Base-by-base conservation (phyloP, 164 flowering plant species). In the Houttuynia cordata region DNA sequence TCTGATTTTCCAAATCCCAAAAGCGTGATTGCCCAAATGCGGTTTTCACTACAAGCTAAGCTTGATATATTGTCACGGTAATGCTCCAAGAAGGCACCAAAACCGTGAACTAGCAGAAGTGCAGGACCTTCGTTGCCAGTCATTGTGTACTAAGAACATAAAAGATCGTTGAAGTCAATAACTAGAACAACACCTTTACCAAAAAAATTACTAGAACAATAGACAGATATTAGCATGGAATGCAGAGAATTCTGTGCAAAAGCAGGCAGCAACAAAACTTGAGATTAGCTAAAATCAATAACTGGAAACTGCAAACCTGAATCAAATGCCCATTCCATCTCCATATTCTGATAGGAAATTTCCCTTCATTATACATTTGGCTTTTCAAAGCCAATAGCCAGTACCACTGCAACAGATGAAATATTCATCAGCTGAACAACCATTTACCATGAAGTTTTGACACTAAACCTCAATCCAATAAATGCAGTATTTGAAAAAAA, bases 41-140 rank as follows among this genome's bases (percentile, higher is more conserved):
- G 76, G 59, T 81, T 80, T 66, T 88, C 84, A 58, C 68, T 72
- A 53, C 68, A 74, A 62, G 91, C 84, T 66, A 85, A 66, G 19
- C 56, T 63, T 65, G 64, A 10, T 20, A 80, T 55, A 66, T 90
- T 90, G 70, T 87, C 89, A 57, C 93, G 83, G 71, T 73, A 90
- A 67, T 90, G 97, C 78, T 87, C 95, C 73, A 78, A 67, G 72
- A 81, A 87, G 39, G 95, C 95, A 66, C 97, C 97, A 73, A 90
- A 90, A 71, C 97, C 97, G 77, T 90, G 97, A 21, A 87, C 95
- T 50, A 90, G 83, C 63, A 90, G 82, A 69, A 78, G 51, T 54
- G 88, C 80, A 68, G 97, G 97, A 57, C 97, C 97, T 72, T 76
- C 77, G 49, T 72, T 58, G 52, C 97, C 97, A 70, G 69, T 75